These are phyloP conservation scores for Penicillium robsamsonii DNA, from an alignment of 495 filamentous ascomycete species.

Conservation along the genomic window DNA sequence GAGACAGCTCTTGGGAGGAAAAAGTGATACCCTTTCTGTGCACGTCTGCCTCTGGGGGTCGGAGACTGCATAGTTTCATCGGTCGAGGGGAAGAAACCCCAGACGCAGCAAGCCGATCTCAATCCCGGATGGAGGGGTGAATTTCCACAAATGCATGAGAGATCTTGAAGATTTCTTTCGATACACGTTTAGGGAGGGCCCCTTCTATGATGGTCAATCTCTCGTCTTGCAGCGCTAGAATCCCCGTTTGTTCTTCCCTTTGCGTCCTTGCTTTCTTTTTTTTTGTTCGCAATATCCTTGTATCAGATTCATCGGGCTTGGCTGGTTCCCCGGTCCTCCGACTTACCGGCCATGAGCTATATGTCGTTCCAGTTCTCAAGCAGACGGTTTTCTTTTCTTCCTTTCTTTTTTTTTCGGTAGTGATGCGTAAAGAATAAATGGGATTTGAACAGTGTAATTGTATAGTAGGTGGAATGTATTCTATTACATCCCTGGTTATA, in stretches of 20 bases:
- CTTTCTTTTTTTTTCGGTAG: slow-evolving; percentile 5
- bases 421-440: slow-evolving; percentile 9
- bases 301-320: slow-evolving; percentile 19
- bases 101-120: slow-evolving; percentile 29
- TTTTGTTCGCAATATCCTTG: slow-evolving; percentile 27
- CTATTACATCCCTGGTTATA: neutral
- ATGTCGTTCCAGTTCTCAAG: slow-evolving; percentile 33
- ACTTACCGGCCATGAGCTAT: slow-evolving; percentile 30
- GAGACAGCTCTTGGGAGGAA: slow-evolving; percentile 49
- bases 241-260: slow-evolving; percentile 30
- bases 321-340: slow-evolving; percentile 23
- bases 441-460: neutral
- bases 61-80: slow-evolving; percentile 43
- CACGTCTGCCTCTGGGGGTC: slow-evolving; percentile 45
- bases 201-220: slow-evolving; percentile 21
- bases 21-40: slow-evolving; percentile 54
- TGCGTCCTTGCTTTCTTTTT: slow-evolving; percentile 27
- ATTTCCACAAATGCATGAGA: slow-evolving; percentile 30
- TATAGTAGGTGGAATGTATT: neutral
- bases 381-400: slow-evolving; percentile 27
- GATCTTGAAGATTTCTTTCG: slow-evolving; percentile 34
- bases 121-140: slow-evolving; percentile 17
- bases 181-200: slow-evolving; percentile 27
- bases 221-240: slow-evolving; percentile 44
- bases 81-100: slow-evolving; percentile 36